Conservation (phyloP, 768 basidiomycete species). For the Boletus pseudo-olivaceus region DNA sequence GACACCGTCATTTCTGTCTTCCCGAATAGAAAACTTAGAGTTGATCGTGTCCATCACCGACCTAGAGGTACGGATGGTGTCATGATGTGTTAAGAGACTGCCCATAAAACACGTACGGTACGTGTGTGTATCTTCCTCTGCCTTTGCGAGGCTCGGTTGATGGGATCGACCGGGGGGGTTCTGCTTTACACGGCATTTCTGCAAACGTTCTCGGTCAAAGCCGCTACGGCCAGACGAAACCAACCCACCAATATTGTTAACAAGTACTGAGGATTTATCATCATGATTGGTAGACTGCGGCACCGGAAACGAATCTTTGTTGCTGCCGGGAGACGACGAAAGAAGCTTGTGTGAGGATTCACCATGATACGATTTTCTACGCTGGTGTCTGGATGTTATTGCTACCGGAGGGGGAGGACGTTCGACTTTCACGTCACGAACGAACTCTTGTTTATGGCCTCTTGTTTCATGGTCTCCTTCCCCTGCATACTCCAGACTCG, state of each 20-base stretch:
- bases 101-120: constrained; percentile 27
- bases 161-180: constrained; percentile 5
- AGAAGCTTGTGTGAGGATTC: constrained; percentile 7
- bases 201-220: background rate
- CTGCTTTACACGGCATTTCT: constrained; percentile 16
- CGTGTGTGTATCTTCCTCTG: constrained; percentile 54
- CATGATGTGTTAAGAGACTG: background rate
- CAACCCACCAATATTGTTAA: constrained; percentile 11
- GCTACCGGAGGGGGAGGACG: background rate
- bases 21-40: constrained; percentile 62
- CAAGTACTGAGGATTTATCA: background rate
- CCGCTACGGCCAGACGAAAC: background rate
- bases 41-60: constrained; percentile 49
- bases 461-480: constrained; percentile 6
- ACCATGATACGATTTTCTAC: constrained; percentile 18
- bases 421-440: background rate
- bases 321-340: background rate
- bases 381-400: constrained; percentile 3
- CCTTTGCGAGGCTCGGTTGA: constrained; percentile 43
- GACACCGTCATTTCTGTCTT: constrained; percentile 59
- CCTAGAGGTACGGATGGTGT: constrained; percentile 13
- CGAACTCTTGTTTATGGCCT: constrained; percentile 3
- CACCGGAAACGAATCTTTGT: constrained; percentile 10
- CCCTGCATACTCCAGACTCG: constrained; percentile 5
- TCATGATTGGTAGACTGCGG: background rate